phyloP scores from a whole-genome alignment of 176 grass and related monocot species.

The Oropetium thomaeum region DNA sequence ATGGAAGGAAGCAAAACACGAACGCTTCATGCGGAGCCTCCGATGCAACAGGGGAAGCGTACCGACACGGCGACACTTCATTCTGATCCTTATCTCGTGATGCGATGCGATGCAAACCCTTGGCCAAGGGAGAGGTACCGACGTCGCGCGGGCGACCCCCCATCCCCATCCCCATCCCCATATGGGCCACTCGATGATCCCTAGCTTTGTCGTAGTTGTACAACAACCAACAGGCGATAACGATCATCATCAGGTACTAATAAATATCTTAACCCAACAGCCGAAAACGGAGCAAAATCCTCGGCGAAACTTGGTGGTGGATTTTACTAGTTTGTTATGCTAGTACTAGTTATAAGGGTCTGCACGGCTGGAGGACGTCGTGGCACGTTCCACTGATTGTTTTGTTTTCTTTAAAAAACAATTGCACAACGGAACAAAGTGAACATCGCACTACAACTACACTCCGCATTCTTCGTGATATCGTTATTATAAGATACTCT shows the following conservation, averaged over 20 bases:
- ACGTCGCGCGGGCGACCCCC: neutral
- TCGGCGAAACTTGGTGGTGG: neutral
- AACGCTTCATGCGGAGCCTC: too few species aligned
- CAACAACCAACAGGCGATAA: conserved; percentile 6
- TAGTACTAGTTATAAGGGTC: neutral
- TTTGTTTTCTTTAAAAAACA: too few species aligned
- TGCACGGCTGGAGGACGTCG: neutral
- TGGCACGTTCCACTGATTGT: neutral
- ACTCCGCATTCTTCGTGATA: neutral
- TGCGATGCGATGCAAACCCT: neutral
- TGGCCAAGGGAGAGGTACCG: neutral
- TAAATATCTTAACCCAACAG: conserved; percentile 11
- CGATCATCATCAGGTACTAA: conserved; percentile 7
- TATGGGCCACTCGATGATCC: neutral
- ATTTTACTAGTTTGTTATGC: too few species aligned
- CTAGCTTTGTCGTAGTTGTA: too few species aligned
- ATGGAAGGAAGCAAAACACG: neutral
- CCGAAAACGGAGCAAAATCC: conserved; percentile 6
- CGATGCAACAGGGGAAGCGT: too few species aligned
- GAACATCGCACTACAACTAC: neutral
- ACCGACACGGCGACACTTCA: conserved; percentile 10
- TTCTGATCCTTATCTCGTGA: conserved; percentile 33
- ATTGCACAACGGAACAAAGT: neutral
- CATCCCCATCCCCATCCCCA: neutral
- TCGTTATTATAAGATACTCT: neutral